Conservation (phyloP, 2,329 filamentous ascomycete species). For the Thermothelomyces thermophilus region DNA sequence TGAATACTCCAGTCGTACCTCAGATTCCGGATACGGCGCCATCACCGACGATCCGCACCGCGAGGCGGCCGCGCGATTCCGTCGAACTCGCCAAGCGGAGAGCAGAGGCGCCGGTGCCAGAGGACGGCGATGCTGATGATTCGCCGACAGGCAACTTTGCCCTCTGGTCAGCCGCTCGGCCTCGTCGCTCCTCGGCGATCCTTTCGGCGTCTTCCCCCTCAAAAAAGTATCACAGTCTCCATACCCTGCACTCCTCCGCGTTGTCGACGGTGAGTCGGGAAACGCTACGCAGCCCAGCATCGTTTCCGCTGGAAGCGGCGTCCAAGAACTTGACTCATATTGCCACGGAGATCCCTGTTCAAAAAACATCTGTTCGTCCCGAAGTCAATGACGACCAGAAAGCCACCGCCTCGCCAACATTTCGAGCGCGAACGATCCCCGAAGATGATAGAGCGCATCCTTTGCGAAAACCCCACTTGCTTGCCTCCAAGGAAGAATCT, state of each 20-base stretch:
- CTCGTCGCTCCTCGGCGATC: slow-evolving; percentile 16
- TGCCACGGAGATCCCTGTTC: neutral
- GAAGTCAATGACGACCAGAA: neutral
- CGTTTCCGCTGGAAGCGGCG: slow-evolving; percentile 11
- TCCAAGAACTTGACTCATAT: neutral
- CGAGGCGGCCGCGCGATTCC: slow-evolving; percentile 21
- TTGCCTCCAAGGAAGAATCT: neutral
- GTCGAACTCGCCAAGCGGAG: slow-evolving; percentile 21
- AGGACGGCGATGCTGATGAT: slow-evolving; percentile 4
- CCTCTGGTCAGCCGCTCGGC: slow-evolving; percentile 17
- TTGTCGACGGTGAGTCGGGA: slow-evolving; percentile 19
- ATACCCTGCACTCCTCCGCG: slow-evolving; percentile 19
- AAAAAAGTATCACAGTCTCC: slow-evolving; percentile 18
- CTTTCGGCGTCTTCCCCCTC: slow-evolving; percentile 3
- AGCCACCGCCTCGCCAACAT: neutral
- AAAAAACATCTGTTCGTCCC: neutral
- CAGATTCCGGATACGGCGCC: slow-evolving; percentile 9
- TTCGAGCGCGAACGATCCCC: neutral
- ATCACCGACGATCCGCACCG: slow-evolving; percentile 6
- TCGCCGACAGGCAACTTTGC: slow-evolving; percentile 14
- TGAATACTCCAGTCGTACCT: slow-evolving; percentile 2
- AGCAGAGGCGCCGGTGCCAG: neutral
- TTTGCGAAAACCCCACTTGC: neutral
- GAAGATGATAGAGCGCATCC: neutral
- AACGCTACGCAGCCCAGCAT: slow-evolving; percentile 9